phyloP scores from a whole-genome alignment of 495 filamentous ascomycete genomes.

The Penicillium goetzii region DNA sequence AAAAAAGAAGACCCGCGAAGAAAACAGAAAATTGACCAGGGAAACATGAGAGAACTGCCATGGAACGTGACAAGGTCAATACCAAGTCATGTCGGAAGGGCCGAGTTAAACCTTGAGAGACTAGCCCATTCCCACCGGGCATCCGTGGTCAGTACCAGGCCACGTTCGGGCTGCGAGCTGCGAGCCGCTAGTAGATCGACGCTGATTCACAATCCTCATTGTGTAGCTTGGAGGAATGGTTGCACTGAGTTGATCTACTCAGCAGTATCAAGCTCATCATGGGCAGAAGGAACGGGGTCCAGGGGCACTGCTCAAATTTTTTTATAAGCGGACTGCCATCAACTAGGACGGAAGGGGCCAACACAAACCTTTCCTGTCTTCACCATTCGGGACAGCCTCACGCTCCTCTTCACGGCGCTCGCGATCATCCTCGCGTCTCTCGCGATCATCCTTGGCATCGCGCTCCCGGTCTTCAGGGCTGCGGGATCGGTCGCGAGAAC shows the following conservation, averaged over 20 bases:
- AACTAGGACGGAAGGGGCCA: not conserved
- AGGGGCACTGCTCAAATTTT: slow-evolving; percentile 48
- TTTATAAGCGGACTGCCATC: not conserved
- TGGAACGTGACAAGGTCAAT: not conserved
- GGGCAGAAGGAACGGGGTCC: slow-evolving; percentile 79
- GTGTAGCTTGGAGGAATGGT: slow-evolving; percentile 14
- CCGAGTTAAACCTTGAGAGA: not conserved
- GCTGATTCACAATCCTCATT: not conserved
- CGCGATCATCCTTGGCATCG: slow-evolving; percentile 69
- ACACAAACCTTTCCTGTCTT: slow-evolving; percentile 86
- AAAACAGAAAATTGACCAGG: not conserved
- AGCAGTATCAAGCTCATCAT: slow-evolving; percentile 96
- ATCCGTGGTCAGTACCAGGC: not conserved
- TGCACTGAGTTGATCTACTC: slow-evolving; percentile 63
- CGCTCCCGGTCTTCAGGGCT: slow-evolving; percentile 68
- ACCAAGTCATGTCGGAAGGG: not conserved
- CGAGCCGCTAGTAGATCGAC: slow-evolving; percentile 1
- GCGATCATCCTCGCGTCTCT: slow-evolving; percentile 68
- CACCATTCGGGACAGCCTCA: slow-evolving; percentile 51
- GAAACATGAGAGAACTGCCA: slow-evolving; percentile 9
- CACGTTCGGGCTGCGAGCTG: not conserved
- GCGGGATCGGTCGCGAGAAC: slow-evolving; percentile 58
- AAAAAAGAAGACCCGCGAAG: slow-evolving; percentile 1
- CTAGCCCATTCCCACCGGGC: not conserved
- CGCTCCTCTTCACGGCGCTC: slow-evolving; percentile 57